phyloP scores from a whole-genome alignment of 305 asterid genomes.

The Solanum aculeatissimum region DNA sequence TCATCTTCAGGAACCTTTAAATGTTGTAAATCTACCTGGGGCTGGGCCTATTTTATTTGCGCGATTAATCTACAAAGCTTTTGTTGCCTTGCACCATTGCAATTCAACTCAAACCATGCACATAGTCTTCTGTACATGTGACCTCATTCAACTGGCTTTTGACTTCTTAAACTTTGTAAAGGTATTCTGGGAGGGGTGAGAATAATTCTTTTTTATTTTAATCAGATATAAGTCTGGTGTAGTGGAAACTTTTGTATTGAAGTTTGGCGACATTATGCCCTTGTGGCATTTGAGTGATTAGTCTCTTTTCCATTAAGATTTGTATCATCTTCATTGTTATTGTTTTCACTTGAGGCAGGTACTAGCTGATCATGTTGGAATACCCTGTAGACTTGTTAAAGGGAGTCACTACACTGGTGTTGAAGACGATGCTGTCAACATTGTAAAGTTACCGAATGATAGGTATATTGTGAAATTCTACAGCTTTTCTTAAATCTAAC shows the following conservation, averaged over 20 bases:
- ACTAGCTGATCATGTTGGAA: slow-evolving; percentile 84
- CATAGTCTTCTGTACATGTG: background rate
- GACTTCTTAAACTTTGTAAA: background rate
- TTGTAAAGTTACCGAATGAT: slow-evolving; percentile 73
- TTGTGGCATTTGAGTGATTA: background rate
- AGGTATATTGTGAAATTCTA: slow-evolving; percentile 40
- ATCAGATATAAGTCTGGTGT: background rate
- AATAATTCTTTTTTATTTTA: background rate
- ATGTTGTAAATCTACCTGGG: background rate
- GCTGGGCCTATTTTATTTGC: background rate
- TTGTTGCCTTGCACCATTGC: background rate
- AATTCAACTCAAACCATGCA: background rate
- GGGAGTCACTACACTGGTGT: slow-evolving; percentile 93
- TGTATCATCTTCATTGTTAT: background rate
- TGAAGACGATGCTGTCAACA: slow-evolving; percentile 93
- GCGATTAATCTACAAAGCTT: background rate
- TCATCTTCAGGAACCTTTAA: background rate
- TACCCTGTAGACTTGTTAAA: slow-evolving; percentile 91
- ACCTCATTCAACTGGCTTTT: background rate
- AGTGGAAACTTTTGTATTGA: background rate
- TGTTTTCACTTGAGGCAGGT: slow-evolving; percentile 48
- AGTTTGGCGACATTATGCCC: background rate
- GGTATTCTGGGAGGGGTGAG: background rate
- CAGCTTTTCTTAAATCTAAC: background rate
- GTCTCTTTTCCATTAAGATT: background rate